These are phyloP conservation scores for Neurospora cerealis DNA, from an alignment of 495 filamentous ascomycete genomes.

Conservation along the genomic window DNA sequence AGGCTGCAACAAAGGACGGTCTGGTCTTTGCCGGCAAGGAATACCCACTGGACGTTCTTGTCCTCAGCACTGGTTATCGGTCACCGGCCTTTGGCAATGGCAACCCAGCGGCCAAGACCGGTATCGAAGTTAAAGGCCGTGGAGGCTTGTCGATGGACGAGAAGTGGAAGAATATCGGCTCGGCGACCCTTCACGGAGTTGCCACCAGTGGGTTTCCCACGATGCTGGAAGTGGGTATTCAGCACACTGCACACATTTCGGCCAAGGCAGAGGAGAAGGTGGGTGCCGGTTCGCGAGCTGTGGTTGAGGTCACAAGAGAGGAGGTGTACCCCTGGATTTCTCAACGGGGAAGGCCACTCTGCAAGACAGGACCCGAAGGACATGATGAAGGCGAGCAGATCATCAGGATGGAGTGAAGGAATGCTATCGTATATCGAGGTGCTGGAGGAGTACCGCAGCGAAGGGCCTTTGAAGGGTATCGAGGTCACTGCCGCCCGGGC, in stretches of 20 bases:
- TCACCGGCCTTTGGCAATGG: slow-evolving; percentile 20
- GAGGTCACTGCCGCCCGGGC: slow-evolving; percentile 2
- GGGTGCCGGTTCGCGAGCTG: slow-evolving; percentile 13
- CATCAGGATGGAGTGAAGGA: slow-evolving; percentile 6
- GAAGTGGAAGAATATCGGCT: slow-evolving; percentile 28
- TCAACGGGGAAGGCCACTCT: slow-evolving; percentile 37
- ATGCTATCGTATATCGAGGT: slow-evolving; percentile 17
- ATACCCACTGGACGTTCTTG: slow-evolving; percentile 37
- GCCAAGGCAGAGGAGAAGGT: slow-evolving; percentile 26
- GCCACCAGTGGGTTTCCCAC: slow-evolving; percentile 36
- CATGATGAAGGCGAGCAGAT: slow-evolving; percentile 20
- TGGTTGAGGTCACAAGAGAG: slow-evolving; percentile 32
- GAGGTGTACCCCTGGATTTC: slow-evolving; percentile 51
- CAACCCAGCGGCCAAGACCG: slow-evolving; percentile 22
- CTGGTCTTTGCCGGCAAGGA: slow-evolving; percentile 30
- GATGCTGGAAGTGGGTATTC: slow-evolving; percentile 27
- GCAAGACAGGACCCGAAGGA: slow-evolving; percentile 14
- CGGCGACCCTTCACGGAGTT: slow-evolving; percentile 40
- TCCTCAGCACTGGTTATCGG: slow-evolving; percentile 39
- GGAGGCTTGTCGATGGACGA: slow-evolving; percentile 31
- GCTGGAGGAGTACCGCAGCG: slow-evolving; percentile 23
- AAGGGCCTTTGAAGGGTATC: slow-evolving; percentile 20
- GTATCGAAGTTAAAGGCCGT: slow-evolving; percentile 32
- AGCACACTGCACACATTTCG: slow-evolving; percentile 39
- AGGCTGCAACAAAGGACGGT: slow-evolving; percentile 25